Evolutionary conservation across 2,329 filamentous ascomycete species (phyloP).

Genomic region (Cladosporium cucumerinum): DNA sequence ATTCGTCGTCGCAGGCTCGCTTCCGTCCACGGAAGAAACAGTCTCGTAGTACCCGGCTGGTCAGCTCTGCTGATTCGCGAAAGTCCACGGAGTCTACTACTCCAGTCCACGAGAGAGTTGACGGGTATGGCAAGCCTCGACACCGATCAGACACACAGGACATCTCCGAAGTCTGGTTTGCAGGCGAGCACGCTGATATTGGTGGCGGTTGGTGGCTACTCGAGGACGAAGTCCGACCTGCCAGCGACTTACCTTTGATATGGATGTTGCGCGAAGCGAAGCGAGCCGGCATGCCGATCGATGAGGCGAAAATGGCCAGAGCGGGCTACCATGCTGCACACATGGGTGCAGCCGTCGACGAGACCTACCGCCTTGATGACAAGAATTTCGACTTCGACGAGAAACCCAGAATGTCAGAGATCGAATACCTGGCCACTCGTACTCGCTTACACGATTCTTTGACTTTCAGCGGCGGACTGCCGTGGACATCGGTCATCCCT

Average conservation of each 20-base stretch:
- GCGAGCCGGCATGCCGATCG: conserved; percentile 67
- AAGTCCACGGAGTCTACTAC: conserved; percentile 24
- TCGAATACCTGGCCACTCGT: conserved; percentile 16
- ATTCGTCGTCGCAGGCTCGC: conserved; percentile 14
- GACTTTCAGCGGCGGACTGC: conserved; percentile 31
- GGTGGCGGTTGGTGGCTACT: conserved; percentile 20
- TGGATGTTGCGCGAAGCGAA: conserved; percentile 62
- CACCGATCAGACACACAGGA: conserved; percentile 40
- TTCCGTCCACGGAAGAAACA: conserved; percentile 17
- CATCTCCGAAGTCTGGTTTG: conserved; percentile 77
- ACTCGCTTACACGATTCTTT: conserved; percentile 35
- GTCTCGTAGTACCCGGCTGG: not conserved
- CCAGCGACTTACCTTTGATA: conserved; percentile 20
- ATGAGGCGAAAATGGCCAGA: conserved; percentile 53
- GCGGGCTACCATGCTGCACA: conserved; percentile 8
- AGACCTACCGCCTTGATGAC: conserved; percentile 5
- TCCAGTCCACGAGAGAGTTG: conserved; percentile 3
- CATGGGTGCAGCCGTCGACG: not conserved
- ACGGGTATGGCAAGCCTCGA: conserved; percentile 10
- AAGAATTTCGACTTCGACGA: not conserved
- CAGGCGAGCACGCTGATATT: conserved; percentile 53
- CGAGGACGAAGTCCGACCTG: conserved; percentile 15
- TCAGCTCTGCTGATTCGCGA: conserved; percentile 28
- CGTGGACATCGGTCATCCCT: conserved; percentile 28
- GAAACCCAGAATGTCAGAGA: conserved; percentile 7